These are phyloP conservation scores for Lentinula detonsa DNA, from an alignment of 768 basidiomycete genomes.

Conservation along the genomic window DNA sequence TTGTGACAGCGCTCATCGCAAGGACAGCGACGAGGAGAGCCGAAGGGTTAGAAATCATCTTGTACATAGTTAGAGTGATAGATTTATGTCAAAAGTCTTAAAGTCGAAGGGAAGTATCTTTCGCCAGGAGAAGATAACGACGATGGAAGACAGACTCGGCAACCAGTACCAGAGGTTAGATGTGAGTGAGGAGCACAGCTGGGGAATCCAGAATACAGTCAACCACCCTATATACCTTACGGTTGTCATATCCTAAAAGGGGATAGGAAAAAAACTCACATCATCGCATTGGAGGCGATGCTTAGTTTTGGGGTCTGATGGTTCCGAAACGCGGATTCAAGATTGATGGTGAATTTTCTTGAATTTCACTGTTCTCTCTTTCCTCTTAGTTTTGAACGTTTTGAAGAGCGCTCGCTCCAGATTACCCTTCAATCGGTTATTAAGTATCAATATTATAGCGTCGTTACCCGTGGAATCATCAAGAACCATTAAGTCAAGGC, in stretches of 20 bases:
- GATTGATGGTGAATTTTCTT: neutral
- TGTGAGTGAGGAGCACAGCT: conserved; percentile 6
- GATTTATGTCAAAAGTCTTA: conserved; percentile 1
- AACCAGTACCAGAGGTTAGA: conserved; percentile 6
- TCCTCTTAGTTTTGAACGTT: neutral
- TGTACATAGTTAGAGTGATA: conserved; percentile 5
- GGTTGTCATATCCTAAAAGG: neutral
- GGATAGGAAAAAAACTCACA: neutral
- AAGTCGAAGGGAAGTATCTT: conserved; percentile 7
- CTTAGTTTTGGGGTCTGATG: neutral
- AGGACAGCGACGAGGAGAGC: conserved; percentile 4
- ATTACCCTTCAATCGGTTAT: neutral
- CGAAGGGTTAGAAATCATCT: conserved; percentile 5
- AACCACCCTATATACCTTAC: neutral
- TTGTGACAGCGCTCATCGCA: conserved; percentile 1
- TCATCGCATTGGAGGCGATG: neutral
- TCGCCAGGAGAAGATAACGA: conserved; percentile 8
- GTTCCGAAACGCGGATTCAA: neutral
- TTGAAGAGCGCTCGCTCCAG: too few species aligned
- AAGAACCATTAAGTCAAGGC: neutral
- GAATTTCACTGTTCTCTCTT: neutral
- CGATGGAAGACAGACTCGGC: conserved; percentile 8
- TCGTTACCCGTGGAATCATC: neutral
- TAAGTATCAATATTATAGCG: neutral
- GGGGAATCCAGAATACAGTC: neutral